Evolutionary conservation across 1,139 yeast genomes (phyloP), one percentile per base, ranked within the genome.

Genomic region (Geotrichum citri-aurantii): DNA sequence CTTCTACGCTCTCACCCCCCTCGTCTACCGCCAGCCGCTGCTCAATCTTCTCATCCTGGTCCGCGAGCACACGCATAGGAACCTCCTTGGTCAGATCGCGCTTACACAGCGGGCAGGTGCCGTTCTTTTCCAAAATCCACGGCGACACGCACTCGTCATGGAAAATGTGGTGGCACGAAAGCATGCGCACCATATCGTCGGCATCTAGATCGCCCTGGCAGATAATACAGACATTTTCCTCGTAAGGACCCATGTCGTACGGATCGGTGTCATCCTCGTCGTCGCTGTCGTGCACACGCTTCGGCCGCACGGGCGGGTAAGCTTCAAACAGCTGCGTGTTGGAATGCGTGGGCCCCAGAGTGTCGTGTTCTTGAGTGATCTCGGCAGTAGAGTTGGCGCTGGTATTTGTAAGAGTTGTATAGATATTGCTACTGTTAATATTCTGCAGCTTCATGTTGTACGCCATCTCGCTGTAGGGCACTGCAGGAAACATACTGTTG

Each of bases 21-120:
- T 37, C 42, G 6, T 37, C 42, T 14, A 17, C 42, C 14, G 42
- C 42, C 2, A 37, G 42, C 2, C 42, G 42, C 42, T 37, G 42
- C 17, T 50, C 55, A 52, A 56, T 80, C 69, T 76, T 78, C 63
- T 71, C 74, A 66, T 68, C 66, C 54, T 63, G 63, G 55, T 64
- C 58, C 50, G 48, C 60, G 31, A 66, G 60, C 65, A 72, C 66
- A 73, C 77, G 74, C 10, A 48, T 59, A 1, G 62, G 59, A 10
- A 57, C 48, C 12, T 52, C 63, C 21, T 52, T 52, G 42, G 50
- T 40, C 37, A 54, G 48, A 29, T 54, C 56, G 5, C 57, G 49
- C 48, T 54, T 59, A 24, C 62, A 55, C 29, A 59, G 33, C 1
- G 60, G 60, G 37, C 58, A 53, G 14, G 55, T 53, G 24, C 54